These are phyloP conservation scores for Albugo candida DNA, from an alignment of 352 stramenopile species.

Conservation along the genomic window DNA sequence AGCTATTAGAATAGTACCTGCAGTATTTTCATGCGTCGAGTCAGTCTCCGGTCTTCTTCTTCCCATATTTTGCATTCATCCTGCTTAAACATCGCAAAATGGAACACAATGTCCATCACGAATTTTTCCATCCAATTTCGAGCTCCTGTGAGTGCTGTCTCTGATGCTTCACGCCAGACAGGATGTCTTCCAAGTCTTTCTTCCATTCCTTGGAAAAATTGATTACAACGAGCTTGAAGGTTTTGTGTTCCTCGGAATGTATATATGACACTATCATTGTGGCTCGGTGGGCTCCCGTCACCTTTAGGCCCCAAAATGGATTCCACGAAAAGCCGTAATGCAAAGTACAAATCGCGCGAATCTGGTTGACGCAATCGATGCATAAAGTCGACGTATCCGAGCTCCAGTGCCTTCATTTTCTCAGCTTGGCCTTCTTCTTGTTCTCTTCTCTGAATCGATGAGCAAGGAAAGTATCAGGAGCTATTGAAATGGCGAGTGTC, in stretches of 20 bases:
- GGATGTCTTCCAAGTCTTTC: constrained; percentile 31
- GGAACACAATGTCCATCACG: constrained; percentile 77
- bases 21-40: constrained; percentile 63
- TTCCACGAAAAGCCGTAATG: constrained; percentile 51
- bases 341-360: constrained; percentile 49
- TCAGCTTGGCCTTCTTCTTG: constrained; percentile 11
- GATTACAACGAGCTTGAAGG: constrained; percentile 34
- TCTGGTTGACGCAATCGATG: constrained; percentile 46
- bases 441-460: constrained; percentile 4
- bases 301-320: constrained; percentile 60
- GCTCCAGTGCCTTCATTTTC: constrained; percentile 18
- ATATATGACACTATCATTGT: constrained; percentile 57
- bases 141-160: constrained; percentile 33
- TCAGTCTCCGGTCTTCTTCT: constrained; percentile 51
- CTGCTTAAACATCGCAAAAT: constrained; percentile 59
- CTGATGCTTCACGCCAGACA: constrained; percentile 40
- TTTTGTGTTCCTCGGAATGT: constrained; percentile 61
- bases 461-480: too few relatives aligned
- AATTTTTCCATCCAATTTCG: constrained; percentile 83
- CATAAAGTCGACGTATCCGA: constrained; percentile 65
- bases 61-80: constrained; percentile 39
- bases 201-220: constrained; percentile 59
- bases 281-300: constrained; percentile 40
- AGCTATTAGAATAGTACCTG: constrained; percentile 18
- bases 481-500: too few relatives aligned